Base-by-base conservation (phyloP, 495 filamentous ascomycete species). In the Cercophora samala region DNA sequence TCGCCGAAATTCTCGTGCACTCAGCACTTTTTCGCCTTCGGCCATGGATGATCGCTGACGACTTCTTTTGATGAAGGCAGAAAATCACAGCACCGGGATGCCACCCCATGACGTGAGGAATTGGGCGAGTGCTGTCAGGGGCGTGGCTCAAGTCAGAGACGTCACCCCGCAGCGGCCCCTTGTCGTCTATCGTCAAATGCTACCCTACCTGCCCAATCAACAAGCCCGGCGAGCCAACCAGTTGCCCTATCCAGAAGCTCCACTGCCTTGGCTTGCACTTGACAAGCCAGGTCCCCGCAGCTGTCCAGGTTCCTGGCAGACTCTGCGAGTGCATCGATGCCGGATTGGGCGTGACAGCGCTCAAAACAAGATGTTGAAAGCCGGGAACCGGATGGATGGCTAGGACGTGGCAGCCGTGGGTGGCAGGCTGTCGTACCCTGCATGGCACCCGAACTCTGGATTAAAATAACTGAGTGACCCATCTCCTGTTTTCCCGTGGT, bases 131-230 rank as follows among this genome's bases (percentile, higher is more conserved):
- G 9, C 22, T 8, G 53, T 11, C 53, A 56, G 53, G 53, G 53
- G 53, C n/a, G n/a, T 56, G 53, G 53, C 19, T 22, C 53, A 56
- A 56, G 53, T 23, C 53, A 21, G 53, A 56, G 60, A 62, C 60
- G 60, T 62, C 60, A 62, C 29, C 60, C 60, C 60, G 60, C 60
- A 62, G 25, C 26, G 32, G 32, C 17, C 24, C 60, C 60, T 29
- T 29, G 24, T 25, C 24, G 24, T 29, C 25, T 21, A n/a, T 42
- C 19, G 26, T 29, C 9, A 24, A 5, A 62, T 62, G 23, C 32
- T 17, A 62, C 25, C 60, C 26, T 46, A 18, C 5, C 15, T 4
- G 46, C 32, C 26, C 24, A 21, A 29, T 19, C 21, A 32, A 29
- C 25, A 46, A 17, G 15, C 46, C 8, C 58, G 24, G 29, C 21